Conservation (phyloP, 2,329 filamentous ascomycete genomes). For the Aspergillus costaricaensis region DNA sequence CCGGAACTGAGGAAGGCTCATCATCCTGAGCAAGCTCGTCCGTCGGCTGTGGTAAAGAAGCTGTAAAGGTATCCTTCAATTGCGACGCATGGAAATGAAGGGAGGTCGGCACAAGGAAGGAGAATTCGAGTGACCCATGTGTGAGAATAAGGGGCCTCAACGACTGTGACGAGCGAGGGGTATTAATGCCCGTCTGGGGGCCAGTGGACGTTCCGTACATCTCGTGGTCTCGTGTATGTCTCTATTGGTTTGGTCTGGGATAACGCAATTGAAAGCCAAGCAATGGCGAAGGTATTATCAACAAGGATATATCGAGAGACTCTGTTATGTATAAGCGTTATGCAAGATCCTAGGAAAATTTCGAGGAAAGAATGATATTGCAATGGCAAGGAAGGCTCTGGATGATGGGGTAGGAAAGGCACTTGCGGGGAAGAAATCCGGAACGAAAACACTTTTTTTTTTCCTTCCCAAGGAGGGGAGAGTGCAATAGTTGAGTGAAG, state of each 20-base stretch:
- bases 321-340: slow-evolving; percentile 5
- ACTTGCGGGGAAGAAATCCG: background rate
- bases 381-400: background rate
- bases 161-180: slow-evolving; percentile 89
- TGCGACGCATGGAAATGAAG: slow-evolving; percentile 96
- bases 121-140: slow-evolving; percentile 94
- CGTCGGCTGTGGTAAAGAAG: slow-evolving; percentile 83
- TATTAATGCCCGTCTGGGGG: slow-evolving; percentile 94
- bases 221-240: slow-evolving; percentile 36
- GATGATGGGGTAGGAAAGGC: background rate
- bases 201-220: slow-evolving; percentile 85
- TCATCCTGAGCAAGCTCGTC: slow-evolving; percentile 98
- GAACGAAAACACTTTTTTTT: background rate
- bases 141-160: slow-evolving; percentile 86
- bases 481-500: background rate
- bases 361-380: background rate
- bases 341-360: background rate
- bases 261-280: slow-evolving; percentile 4
- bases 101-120: slow-evolving; percentile 90
- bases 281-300: background rate
- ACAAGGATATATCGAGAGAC: background rate
- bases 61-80: slow-evolving; percentile 85
- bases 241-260: slow-evolving; percentile 8
- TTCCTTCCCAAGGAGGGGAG: background rate
- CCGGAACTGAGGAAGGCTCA: slow-evolving; percentile 92